Evolutionary conservation across 768 basidiomycete species (phyloP).

Genomic region (Harrya chromipes): DNA sequence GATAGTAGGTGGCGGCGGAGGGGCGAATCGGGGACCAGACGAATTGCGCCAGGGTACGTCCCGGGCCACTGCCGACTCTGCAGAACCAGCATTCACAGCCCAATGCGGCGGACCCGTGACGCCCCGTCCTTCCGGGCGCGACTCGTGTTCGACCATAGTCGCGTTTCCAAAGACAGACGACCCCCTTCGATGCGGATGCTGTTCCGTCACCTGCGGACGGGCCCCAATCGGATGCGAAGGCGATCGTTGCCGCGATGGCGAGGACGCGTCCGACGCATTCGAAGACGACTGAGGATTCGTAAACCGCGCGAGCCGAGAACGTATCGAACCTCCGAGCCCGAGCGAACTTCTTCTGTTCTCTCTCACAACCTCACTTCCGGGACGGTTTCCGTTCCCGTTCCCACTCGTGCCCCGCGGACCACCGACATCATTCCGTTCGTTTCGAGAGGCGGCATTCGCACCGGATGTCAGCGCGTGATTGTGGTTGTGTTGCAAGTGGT

Average conservation of each 20-base stretch:
- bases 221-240: conserved; percentile 25
- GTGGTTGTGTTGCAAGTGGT: conserved; percentile 7
- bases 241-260: conserved; percentile 21
- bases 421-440: conserved; percentile 8
- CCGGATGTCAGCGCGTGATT: not conserved
- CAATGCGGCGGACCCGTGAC: conserved; percentile 7
- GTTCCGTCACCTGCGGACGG: conserved; percentile 21
- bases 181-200: conserved; percentile 5
- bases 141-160: conserved; percentile 9
- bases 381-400: conserved; percentile 8
- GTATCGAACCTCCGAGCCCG: conserved; percentile 23
- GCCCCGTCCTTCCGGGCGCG: conserved; percentile 5
- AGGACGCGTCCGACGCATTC: conserved; percentile 1
- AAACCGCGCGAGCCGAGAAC: conserved; percentile 26
- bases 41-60: conserved; percentile 25
- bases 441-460: not conserved
- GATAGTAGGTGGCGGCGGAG: not conserved
- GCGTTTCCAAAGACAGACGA: conserved; percentile 5
- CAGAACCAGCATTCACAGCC: conserved; percentile 2
- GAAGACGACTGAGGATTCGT: conserved; percentile 17
- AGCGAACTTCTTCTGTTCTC: conserved; percentile 21
- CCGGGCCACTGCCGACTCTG: conserved; percentile 6
- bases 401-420: conserved; percentile 5
- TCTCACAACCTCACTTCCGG: conserved; percentile 5
- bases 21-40: conserved; percentile 16